Base-by-base conservation (phyloP, 768 basidiomycete species). In the Tephrocybe rancida region DNA sequence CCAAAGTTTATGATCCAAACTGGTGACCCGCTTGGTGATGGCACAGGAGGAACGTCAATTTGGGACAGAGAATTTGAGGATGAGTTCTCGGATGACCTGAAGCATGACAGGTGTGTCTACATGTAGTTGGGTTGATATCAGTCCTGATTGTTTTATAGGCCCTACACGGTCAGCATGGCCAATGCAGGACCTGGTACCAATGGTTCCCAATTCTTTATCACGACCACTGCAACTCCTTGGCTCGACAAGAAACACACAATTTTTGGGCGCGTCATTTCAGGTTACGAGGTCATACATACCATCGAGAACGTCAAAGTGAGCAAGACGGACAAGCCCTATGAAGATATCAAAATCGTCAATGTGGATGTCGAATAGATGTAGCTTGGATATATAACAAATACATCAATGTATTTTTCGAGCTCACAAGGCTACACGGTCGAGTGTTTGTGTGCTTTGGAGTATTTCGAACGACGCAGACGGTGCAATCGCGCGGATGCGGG, bases 1-100 rank as follows among this genome's bases (percentile, higher is more conserved):
- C 83, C 92, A 56, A 98, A 99, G 73, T 99, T 99, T 66, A 96
- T 96, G 95, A 90, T 97, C 51, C 95, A 97, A 77, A 96, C 94
- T 3, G 94, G 94, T 27, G 94, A 96, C 64, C 95, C 95, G 2
- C 73, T 95, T n/a, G 94, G 92, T 19, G 92, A 97, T 71, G 95
- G 94, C 5, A 95, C 94, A 0, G 94, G 94, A 14, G 95, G 95
- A 13, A 85, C 79, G 45, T 92, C 90, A 11, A 92, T 96, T 54
- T 97, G 95, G 93, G 93, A 86, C 2, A 70, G 75, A 50, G 90
- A 94, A 38, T 95, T 96, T 61, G 94, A 94, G 65, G 93, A 98
- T 65, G 96, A 98, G 71, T 94, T 98, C 64, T 80, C 87, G 18
- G 88, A 95, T 59, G 88, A 91, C 41, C 73, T 95, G 55, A 88